Base-by-base conservation (phyloP, 495 filamentous ascomycete species). In the Daldinia bambusicola region DNA sequence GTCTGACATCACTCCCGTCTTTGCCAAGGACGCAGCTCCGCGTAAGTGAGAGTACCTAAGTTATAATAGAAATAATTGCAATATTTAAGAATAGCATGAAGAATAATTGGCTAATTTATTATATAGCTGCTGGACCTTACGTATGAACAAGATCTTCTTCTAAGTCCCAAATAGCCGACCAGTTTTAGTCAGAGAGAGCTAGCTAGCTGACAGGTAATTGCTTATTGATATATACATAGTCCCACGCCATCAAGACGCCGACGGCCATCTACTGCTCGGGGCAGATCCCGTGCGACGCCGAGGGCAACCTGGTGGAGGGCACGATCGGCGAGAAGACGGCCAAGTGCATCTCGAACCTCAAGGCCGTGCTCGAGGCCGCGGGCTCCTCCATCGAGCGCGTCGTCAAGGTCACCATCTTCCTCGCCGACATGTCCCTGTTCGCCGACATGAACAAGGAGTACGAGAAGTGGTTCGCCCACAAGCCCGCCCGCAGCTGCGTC, bases 401-500 rank as follows among this genome's bases (percentile, higher is more conserved):
- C 34, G 90, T 96, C 76, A 96, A 95, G 85, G 89, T 92, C 69
- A 85, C 91, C 77, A 88, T 93, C 69, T 95, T 95, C 86, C 77
- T 97, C 31, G 90, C 91, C 20, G 90, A 95, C 76, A 97, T 96
- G 93, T 85, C 82, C 65, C 87, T 92, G 80, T 97, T 97, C 79
- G 89, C 84, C 40, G 83, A 89, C 80, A 93, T 98, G 91, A 97
- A 97, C 82, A 85, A 84, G 69, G 89, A 90, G 78, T 98, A 97
- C 76, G 91, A 90, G 83, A 92, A 92, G 83, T 91, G 89, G 85
- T 95, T 97, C 81, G 82, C 83, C 40, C 90, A 92, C 83, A 95
- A 94, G 86, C 95, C 95, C 16, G 93, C 95, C 32, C 88, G 95
- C 53, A 95, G 92, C 82, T 98, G 95, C 81, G 92, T 98, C 63